Conservation (phyloP, 306 rosid species). For the Vigna radiata region DNA sequence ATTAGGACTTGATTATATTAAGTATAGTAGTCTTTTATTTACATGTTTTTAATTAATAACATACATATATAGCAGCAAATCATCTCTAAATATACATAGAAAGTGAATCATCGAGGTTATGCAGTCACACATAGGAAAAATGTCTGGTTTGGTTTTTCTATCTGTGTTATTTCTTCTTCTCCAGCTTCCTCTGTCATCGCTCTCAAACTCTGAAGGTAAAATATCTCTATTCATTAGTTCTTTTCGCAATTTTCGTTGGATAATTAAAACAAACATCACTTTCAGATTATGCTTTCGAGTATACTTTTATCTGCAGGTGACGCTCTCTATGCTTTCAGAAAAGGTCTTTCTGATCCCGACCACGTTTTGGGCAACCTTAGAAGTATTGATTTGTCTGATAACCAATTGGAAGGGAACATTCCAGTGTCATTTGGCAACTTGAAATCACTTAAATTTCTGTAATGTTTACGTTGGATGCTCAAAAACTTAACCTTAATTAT, state of each 20-base stretch:
- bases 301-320: constrained; percentile 53
- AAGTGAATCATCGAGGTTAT: too few species aligned
- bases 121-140: background rate
- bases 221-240: too few species aligned
- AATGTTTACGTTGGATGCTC: constrained; percentile 2
- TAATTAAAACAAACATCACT: too few species aligned
- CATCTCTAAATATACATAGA: too few species aligned
- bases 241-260: background rate
- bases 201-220: constrained; percentile 41
- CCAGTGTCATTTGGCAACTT: constrained; percentile 74
- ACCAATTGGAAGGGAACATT: constrained; percentile 70
- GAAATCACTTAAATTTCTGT: constrained; percentile 83
- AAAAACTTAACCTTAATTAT: background rate
- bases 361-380: constrained; percentile 66
- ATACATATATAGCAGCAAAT: too few species aligned
- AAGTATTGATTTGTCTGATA: constrained; percentile 77
- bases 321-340: constrained; percentile 78
- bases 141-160: constrained; percentile 34
- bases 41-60: too few species aligned
- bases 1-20: too few species aligned
- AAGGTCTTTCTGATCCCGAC: constrained; percentile 65
- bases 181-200: constrained; percentile 29
- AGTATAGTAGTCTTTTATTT: too few species aligned
- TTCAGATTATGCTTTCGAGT: too few species aligned
- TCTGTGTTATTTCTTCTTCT: constrained; percentile 26